phyloP scores from a whole-genome alignment of 2,329 filamentous ascomycete species.

The Verticillium longisporum region DNA sequence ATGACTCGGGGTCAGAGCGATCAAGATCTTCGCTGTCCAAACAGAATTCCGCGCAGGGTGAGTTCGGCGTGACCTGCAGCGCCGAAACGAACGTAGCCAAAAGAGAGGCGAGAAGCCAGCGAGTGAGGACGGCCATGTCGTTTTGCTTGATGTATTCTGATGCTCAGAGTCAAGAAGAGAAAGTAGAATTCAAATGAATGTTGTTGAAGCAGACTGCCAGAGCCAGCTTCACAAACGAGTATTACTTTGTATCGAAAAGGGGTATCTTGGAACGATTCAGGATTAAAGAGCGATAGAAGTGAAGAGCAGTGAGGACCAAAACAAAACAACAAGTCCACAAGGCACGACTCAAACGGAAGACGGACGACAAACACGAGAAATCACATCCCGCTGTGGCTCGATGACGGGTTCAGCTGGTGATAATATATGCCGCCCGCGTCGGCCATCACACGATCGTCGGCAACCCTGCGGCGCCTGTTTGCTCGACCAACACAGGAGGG shows the following conservation, averaged over 20 bases:
- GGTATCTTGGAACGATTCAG: not conserved
- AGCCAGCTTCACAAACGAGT: not conserved
- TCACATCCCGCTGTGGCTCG: not conserved
- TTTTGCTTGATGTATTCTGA: not conserved
- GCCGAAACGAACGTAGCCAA: constrained; percentile 22
- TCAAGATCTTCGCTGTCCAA: constrained; percentile 33
- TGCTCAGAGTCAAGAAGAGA: not conserved
- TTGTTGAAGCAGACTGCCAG: constrained; percentile 1
- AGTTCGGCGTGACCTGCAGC: constrained; percentile 46
- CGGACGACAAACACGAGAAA: not conserved
- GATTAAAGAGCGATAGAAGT: not conserved
- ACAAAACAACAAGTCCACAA: not conserved
- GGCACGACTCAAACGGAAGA: constrained; percentile 1
- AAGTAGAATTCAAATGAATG: not conserved
- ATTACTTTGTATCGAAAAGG: not conserved
- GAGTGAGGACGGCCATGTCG: constrained; percentile 12
- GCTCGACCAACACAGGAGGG: not conserved
- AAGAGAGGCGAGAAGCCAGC: constrained; percentile 14
- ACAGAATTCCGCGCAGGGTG: constrained; percentile 46
- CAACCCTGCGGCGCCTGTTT: not conserved
- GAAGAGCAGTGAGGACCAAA: not conserved
- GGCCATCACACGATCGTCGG: not conserved
- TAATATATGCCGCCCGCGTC: not conserved
- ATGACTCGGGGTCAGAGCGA: constrained; percentile 37
- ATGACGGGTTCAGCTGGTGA: not conserved